Conservation (phyloP, 1,139 yeast species). For the Yamadazyma kanchanaburiensis region DNA sequence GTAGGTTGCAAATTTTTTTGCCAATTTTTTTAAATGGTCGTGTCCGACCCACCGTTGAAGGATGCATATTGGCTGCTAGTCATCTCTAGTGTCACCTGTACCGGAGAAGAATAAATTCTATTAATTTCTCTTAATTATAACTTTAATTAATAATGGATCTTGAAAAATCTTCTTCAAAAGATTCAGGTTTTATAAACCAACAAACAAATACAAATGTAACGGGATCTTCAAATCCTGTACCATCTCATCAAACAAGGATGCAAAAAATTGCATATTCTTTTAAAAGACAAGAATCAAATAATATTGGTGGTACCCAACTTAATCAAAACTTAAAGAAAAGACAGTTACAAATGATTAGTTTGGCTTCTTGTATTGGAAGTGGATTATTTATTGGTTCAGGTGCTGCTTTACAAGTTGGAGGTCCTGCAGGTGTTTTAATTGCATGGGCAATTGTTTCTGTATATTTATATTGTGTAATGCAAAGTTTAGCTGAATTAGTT, state of each 20-base stretch:
- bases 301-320: conserved; percentile 11
- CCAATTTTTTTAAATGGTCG: conserved; percentile 1
- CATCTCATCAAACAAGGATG: too few relatives aligned
- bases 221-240: too few relatives aligned
- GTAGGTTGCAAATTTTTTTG: too few relatives aligned
- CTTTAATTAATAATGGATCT: too few relatives aligned
- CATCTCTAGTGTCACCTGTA: not conserved
- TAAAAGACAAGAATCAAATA: conserved; percentile 20
- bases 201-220: too few relatives aligned
- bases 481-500: conserved; percentile 66
- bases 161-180: too few relatives aligned
- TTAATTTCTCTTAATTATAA: too few relatives aligned
- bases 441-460: conserved; percentile 43
- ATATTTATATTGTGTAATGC: conserved; percentile 62
- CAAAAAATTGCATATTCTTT: too few relatives aligned
- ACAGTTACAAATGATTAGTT: conserved; percentile 36
- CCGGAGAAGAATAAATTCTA: too few relatives aligned
- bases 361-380: conserved; percentile 39
- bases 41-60: conserved; percentile 1
- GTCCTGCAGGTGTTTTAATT: conserved; percentile 37
- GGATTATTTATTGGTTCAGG: conserved; percentile 38
- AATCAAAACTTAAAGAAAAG: conserved; percentile 30
- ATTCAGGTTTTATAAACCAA: too few relatives aligned
- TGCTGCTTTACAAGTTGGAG: conserved; percentile 34
- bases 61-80: conserved; percentile 1